Evolutionary conservation across 2,329 filamentous ascomycete species (phyloP), one percentile per base, ranked within the genome.

Genomic region (Chaetomiaceae sp.): DNA sequence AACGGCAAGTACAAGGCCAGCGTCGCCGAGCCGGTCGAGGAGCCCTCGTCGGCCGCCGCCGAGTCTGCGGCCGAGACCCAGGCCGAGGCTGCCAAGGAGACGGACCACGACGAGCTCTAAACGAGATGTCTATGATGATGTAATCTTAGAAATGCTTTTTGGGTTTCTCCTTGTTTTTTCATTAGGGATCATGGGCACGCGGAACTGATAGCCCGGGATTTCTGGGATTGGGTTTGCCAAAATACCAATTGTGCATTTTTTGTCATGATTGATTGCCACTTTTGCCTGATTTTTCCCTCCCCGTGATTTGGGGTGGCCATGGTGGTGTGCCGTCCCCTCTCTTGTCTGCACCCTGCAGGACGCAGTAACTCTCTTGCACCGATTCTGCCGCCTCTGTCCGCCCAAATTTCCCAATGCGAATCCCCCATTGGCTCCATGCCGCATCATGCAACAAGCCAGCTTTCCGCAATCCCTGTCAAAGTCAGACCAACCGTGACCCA

Each of bases 1-100:
- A 95, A 93, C 70, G 93, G 93, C 72, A 93, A 90, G 73, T 81
- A 95, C 79, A 83, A 86, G 72, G 82, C 88, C 58, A 83, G 85
- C 63, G 83, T 85, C 56, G 71, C 76, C 50, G 73, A 76, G 60
- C 78, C 79, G 60, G 69, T 71, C 31, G 74, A 75, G 51, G 77
- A 80, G 62, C 77, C 84, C 67, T 72, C 70, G 16, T 65, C 69
- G 33, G 70, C 37, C 25, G 27, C 48, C 6, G 35, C 41, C 33
- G n/a, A n/a, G n/a, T n/a, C n/a, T n/a, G n/a, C n/a, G n/a, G n/a
- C n/a, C n/a, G n/a, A n/a, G n/a, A n/a, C n/a, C n/a, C n/a, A n/a
- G n/a, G n/a, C n/a, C n/a, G n/a, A n/a, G n/a, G 69, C 68, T 60
- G 64, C 66, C 45, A 72, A 67, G 59, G 70, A 77, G 67, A 66